Percentiles rank a stretch among this genome's conserved stretches.
Evolutionary conservation across 1,284 basidiomycete genomes (phyloP).

Genomic region (Peniophora sp.): DNA sequence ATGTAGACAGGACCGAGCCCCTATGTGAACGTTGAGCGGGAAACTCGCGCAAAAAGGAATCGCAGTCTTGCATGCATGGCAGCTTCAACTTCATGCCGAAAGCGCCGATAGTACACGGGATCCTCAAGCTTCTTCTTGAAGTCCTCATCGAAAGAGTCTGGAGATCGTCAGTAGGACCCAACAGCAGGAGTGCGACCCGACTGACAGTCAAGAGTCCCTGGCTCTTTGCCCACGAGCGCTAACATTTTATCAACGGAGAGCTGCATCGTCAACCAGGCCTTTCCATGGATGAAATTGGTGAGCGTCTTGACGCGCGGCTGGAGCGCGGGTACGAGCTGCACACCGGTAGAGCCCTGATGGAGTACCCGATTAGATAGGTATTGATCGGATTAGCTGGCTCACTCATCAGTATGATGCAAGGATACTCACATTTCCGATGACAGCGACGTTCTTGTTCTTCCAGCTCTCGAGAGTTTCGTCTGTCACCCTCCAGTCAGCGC

Average conservation of each 20-base stretch:
- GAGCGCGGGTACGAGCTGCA: constrained; percentile 54
- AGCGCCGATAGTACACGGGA: not conserved
- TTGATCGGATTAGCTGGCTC: too few species aligned
- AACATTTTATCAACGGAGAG: constrained; percentile 35
- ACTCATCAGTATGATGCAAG: too few species aligned
- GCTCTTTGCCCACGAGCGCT: constrained; percentile 15
- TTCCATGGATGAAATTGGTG: constrained; percentile 51
- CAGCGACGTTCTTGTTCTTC: constrained; percentile 46
- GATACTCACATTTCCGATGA: constrained; percentile 49
- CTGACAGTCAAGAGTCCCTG: too few species aligned
- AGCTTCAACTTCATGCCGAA: not conserved
- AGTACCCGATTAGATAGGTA: too few species aligned
- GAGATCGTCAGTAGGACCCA: too few species aligned
- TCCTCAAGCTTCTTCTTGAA: not conserved
- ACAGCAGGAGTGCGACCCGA: too few species aligned
- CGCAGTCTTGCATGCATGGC: not conserved
- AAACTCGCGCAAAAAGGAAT: not conserved
- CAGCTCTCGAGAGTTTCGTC: constrained; percentile 42
- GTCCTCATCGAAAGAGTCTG: not conserved
- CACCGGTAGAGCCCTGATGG: constrained; percentile 63
- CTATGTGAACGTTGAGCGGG: not conserved
- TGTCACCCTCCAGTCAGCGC: constrained; percentile 46
- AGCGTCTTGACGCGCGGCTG: constrained; percentile 45
- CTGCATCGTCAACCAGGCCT: constrained; percentile 50
- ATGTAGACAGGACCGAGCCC: not conserved